Percentiles rank a stretch among this genome's conserved stretches.
phyloP scores from a whole-genome alignment of 1,284 basidiomycete species.

The Heterobasidion irregulare region DNA sequence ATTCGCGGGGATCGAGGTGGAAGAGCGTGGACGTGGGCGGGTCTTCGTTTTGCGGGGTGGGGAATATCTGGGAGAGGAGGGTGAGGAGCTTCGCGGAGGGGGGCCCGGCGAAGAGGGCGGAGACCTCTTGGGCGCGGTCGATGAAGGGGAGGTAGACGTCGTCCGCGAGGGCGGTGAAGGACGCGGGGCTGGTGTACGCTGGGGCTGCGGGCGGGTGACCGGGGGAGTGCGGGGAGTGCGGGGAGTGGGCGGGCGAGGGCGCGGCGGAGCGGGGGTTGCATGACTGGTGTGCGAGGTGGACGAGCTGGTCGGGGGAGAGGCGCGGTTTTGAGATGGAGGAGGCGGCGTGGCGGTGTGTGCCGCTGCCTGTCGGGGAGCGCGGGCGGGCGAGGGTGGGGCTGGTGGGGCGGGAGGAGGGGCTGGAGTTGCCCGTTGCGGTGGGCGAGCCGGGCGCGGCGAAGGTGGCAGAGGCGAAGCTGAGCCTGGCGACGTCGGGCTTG shows the following conservation, averaged over 20 bases:
- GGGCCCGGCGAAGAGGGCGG: conserved; percentile 42
- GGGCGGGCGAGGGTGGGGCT: conserved; percentile 18
- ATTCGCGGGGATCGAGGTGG: conserved; percentile 40
- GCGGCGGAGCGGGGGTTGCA: conserved; percentile 31
- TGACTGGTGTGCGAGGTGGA: conserved; percentile 56
- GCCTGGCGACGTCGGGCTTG: conserved; percentile 19
- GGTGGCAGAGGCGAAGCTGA: conserved; percentile 61
- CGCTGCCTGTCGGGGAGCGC: conserved; percentile 4
- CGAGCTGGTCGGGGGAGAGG: conserved; percentile 57
- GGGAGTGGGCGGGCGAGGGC: conserved; percentile 11
- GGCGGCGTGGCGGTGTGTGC: conserved; percentile 20
- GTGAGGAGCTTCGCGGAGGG: conserved; percentile 63
- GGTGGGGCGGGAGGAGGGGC: neutral
- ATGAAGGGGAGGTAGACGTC: conserved; percentile 71
- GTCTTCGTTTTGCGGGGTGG: conserved; percentile 17
- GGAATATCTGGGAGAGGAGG: conserved; percentile 63
- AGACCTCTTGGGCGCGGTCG: conserved; percentile 60
- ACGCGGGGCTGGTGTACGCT: conserved; percentile 30
- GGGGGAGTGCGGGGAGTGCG: conserved; percentile 30
- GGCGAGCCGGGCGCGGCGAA: conserved; percentile 31
- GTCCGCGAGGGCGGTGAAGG: conserved; percentile 63
- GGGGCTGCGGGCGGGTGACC: conserved; percentile 13
- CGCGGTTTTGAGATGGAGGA: conserved; percentile 30
- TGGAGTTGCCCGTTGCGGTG: conserved; percentile 4
- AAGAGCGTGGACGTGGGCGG: conserved; percentile 15